A percentile compares a stretch with the other conserved stretches of the same genome.
Conservation (phyloP, 805 yeast species). For the Saccharomycopsis olivae region DNA sequence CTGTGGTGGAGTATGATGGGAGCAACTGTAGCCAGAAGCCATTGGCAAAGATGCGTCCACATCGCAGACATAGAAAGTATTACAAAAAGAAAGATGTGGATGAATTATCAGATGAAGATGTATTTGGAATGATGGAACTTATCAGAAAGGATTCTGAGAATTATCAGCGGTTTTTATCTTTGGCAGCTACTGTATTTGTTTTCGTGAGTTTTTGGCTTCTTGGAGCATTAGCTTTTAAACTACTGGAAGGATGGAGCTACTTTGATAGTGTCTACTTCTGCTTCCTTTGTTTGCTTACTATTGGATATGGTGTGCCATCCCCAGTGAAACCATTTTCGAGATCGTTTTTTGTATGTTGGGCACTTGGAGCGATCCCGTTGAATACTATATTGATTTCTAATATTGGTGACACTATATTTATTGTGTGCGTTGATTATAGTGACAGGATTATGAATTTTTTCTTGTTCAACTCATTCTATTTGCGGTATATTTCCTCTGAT, state of each 20-base stretch:
- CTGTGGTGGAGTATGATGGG: background rate
- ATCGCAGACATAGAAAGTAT: background rate
- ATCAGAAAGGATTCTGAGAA: constrained; percentile 34
- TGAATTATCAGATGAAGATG: constrained; percentile 30
- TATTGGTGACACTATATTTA: constrained; percentile 51
- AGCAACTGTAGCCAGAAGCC: no score
- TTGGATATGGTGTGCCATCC: constrained; percentile 74
- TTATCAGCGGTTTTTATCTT: constrained; percentile 30
- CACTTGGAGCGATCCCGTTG: constrained; percentile 71
- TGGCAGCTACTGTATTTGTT: constrained; percentile 29
- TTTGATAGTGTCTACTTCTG: constrained; percentile 68
- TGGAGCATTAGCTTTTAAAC: constrained; percentile 58
- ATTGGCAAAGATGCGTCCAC: background rate
- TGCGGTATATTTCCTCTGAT: no score
- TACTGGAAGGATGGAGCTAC: constrained; percentile 61
- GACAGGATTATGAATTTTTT: constrained; percentile 10
- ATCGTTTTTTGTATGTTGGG: constrained; percentile 71
- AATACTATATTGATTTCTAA: constrained; percentile 75
- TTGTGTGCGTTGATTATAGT: constrained; percentile 20
- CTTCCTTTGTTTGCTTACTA: constrained; percentile 62
- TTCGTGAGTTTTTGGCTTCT: constrained; percentile 57
- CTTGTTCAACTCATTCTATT: constrained; percentile 1
- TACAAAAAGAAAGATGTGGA: background rate
- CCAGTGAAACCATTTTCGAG: constrained; percentile 59
- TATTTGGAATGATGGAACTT: constrained; percentile 46